Evolutionary conservation across 257 asterid species (phyloP), one percentile per base, ranked within the genome.

Genomic region (Nicotiana sylvestris): DNA sequence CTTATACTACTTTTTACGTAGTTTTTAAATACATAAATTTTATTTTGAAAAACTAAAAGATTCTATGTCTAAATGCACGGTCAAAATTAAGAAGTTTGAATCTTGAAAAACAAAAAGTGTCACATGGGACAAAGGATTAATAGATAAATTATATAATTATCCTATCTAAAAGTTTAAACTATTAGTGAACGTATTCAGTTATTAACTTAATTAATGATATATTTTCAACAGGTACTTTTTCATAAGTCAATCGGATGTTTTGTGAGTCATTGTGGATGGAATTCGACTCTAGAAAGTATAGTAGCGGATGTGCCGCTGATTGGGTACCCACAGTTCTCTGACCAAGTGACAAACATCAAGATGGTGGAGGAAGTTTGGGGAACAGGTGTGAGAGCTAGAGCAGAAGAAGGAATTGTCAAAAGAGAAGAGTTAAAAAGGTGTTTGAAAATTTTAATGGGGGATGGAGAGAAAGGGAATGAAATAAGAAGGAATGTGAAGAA

Each of bases 231-330:
- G 61, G 61, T 72, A 72, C 61, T 72, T 5, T 72, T 46, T 49
- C 91, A 92, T 68, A 88, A 88, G 0, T 83, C 97, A 3, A 5
- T 91, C 57, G 93, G 92, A 2, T 92, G 94, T 78, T 92, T 92
- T 9, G 72, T 92, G 29, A 86, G 90, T 9, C 97, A 92, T 29
- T 92, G 94, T 17, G 97, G 97, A 4, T 92, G 93, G 94, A 92
- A 91, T 81, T 92, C 97, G 49, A 88, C 91, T 2, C 60, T 92
- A 1, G 97, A 92, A 79, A 92, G 93, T 69, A 2, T 87, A 0
- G 65, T 86, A 0, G 86, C 91, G 11, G 92, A 93, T 0, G 88
- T 89, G 0, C 92, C 92, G 0, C 60, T 87, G 9, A 90, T 92
- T 82, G 94, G 92, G 0, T 88, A 85, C 39, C 94, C 97, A 0